Percentiles rank a stretch among this genome's conserved stretches.
Evolutionary conservation across 2,329 filamentous ascomycete species (phyloP).

Genomic region (Diaporthe ilicicola): DNA sequence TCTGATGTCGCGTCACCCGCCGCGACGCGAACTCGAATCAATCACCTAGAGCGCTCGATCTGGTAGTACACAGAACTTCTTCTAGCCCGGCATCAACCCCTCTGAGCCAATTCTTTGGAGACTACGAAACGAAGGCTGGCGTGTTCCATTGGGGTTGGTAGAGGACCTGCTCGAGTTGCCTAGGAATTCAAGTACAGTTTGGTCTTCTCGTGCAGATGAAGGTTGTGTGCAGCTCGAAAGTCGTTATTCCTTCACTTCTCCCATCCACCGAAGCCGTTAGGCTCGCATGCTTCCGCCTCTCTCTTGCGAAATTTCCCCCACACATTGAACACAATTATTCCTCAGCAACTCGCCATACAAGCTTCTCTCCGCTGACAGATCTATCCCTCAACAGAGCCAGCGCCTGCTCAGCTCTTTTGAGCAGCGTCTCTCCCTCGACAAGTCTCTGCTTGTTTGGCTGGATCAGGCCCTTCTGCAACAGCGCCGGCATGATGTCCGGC

Average conservation of each 20-base stretch:
- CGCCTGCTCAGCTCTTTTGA: constrained; percentile 43
- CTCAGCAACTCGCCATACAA: constrained; percentile 41
- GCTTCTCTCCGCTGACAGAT: constrained; percentile 40
- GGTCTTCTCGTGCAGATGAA: background rate
- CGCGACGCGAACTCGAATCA: background rate
- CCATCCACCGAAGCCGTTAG: background rate
- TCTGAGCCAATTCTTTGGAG: too few species aligned
- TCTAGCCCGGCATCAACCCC: background rate
- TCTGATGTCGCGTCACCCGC: background rate
- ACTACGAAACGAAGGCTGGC: too few species aligned
- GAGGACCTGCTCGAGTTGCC: background rate
- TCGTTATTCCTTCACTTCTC: background rate
- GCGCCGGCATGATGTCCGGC: constrained; percentile 60
- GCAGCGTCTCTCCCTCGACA: constrained; percentile 54
- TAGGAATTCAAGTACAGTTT: background rate
- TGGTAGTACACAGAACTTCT: background rate
- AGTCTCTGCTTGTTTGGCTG: constrained; percentile 51
- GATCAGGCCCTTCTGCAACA: constrained; percentile 51
- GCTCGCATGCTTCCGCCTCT: background rate
- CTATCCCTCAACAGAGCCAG: constrained; percentile 37
- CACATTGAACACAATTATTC: constrained; percentile 2
- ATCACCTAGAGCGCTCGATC: background rate
- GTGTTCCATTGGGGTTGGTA: too few species aligned
- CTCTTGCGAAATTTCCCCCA: background rate
- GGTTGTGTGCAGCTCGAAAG: background rate